Evolutionary conservation across 345 rosid genomes (phyloP).

Genomic region (Cochlearia excelsa): DNA sequence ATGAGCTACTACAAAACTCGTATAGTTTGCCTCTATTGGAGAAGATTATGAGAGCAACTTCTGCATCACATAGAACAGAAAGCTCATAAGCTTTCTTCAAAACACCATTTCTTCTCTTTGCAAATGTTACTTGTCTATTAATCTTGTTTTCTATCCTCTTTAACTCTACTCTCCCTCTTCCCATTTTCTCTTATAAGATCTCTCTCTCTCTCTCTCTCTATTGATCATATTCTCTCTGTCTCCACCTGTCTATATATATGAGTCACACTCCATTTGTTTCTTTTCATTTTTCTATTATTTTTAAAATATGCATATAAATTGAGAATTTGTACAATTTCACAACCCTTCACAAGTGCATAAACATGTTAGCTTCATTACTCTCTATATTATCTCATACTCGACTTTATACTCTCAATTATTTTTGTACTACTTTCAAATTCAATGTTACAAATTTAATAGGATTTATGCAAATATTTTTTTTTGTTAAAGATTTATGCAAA

Average conservation of each 20-base stretch:
- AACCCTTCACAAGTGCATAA: too few species aligned
- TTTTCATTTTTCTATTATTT: neutral
- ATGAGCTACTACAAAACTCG: conserved; percentile 99
- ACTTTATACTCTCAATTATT: conserved; percentile 15
- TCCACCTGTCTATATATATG: conserved; percentile 18
- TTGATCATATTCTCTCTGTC: too few species aligned
- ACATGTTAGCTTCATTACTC: neutral
- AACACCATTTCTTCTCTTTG: conserved; percentile 96
- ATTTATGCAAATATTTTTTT: conserved; percentile 18
- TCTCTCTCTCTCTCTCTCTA: neutral
- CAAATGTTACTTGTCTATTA: conserved; percentile 63
- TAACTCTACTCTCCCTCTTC: conserved; percentile 97
- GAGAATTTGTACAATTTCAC: neutral
- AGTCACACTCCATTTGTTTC: neutral
- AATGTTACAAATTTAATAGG: neutral
- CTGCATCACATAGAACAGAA: too few species aligned
- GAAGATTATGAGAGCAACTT: conserved; percentile 71
- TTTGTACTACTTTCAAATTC: too few species aligned
- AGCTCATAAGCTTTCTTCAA: conserved; percentile 95
- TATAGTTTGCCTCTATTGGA: conserved; percentile 96
- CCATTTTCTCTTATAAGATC: conserved; percentile 44
- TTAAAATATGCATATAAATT: conserved; percentile 7
- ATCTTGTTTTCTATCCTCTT: conserved; percentile 75
- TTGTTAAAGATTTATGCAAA: too few species aligned
- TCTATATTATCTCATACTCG: conserved; percentile 1